Conservation (phyloP, 345 rosid species). For the Linum lewisii region DNA sequence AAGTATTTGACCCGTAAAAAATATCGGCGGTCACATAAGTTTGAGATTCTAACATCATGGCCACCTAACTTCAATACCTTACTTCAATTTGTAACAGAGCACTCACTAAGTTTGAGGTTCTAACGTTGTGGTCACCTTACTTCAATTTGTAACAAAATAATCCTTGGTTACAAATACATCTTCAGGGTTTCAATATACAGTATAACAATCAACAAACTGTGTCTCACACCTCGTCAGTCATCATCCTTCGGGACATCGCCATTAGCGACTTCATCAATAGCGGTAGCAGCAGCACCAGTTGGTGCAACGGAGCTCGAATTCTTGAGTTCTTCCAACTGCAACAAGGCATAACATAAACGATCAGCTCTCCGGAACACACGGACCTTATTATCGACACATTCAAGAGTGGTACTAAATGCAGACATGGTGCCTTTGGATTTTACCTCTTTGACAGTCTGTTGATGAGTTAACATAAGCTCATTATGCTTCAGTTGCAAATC, state of each 20-base stretch:
- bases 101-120: too few relatives aligned
- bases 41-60: too few relatives aligned
- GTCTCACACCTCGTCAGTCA: background rate
- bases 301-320: conserved; percentile 16
- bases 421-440: background rate
- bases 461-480: conserved; percentile 60
- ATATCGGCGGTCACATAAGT: too few relatives aligned
- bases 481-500: conserved; percentile 58
- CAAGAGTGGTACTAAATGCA: too few relatives aligned
- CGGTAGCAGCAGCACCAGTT: background rate
- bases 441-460: conserved; percentile 69
- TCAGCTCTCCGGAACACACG: background rate
- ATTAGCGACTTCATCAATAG: conserved; percentile 17
- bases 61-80: too few relatives aligned
- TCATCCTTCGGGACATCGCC: conserved; percentile 29
- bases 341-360: conserved; percentile 1
- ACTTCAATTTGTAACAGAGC: too few relatives aligned
- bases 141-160: too few relatives aligned
- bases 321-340: conserved; percentile 54
- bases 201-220: too few relatives aligned
- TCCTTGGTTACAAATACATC: too few relatives aligned
- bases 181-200: too few relatives aligned
- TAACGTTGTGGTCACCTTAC: too few relatives aligned
- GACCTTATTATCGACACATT: background rate
- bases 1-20: too few relatives aligned